Evolutionary conservation across 805 yeast species (phyloP), one percentile per base, ranked within the genome.

Genomic region (Ogataea nitratoaversa): DNA sequence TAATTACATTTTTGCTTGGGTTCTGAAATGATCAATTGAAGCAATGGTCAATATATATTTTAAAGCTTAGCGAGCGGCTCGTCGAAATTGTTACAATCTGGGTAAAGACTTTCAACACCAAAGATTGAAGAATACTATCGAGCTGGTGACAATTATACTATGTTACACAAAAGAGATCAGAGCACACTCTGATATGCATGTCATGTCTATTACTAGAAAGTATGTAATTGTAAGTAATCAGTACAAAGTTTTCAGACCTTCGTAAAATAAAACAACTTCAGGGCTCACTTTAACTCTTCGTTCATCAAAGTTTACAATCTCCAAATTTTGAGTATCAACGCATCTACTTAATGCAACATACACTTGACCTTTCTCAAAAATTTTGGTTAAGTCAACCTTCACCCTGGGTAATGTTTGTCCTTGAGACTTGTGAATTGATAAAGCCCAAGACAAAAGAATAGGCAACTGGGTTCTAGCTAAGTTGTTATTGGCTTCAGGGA

Each of bases 261-360:
- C 54, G 56, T 85, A 85, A 53, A 85, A 85, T 23, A 65, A 56
- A 40, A 66, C 72, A 8, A 84, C 95, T 41, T 72, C 79, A 1
- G 68, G 68, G 47, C 83, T 76, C 4, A 84, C 78, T 32, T 65
- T 67, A 32, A 85, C 79, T 44, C 73, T 76, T 9, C 63, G 59
- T 7, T 78, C 77, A 42, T 76, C 70, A 53, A 84, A 85, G 48
- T 84, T 84, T 24, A 70, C 58, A 24, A 85, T 76, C 56, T 85
- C 88, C 17, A 85, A 61, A 17, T 72, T 68, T 1, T 80, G 83
- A 46, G 79, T 76, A 24, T 79, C 75, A 0, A 78, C 81, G 7
- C 93, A 93, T 68, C 95, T 72, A 33, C 89, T 82, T 37, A 85
- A 62, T 0, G 95, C 93, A 27, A 85, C 93, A 53, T 85, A 85